Evolutionary conservation across 2,329 filamentous ascomycete species (phyloP).

Genomic region (Pseudogymnoascus sp.): DNA sequence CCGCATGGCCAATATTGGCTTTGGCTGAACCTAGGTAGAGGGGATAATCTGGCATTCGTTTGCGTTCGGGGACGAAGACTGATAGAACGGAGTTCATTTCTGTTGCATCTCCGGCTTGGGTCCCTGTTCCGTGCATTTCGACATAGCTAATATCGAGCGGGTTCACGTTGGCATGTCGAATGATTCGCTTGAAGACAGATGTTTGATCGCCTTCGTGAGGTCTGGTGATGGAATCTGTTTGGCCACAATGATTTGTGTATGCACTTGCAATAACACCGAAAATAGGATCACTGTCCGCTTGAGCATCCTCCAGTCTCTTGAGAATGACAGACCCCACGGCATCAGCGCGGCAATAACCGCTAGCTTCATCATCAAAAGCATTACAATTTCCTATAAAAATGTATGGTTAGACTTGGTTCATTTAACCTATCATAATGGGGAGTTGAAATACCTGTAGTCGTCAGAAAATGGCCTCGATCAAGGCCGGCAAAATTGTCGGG

Average conservation of each 20-base stretch:
- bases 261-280: conserved; percentile 52
- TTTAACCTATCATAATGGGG: conserved; percentile 38
- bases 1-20: conserved; percentile 19
- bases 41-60: conserved; percentile 43
- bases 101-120: conserved; percentile 69
- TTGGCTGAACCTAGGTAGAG: conserved; percentile 32
- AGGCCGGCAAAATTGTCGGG: conserved; percentile 16
- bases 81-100: conserved; percentile 49
- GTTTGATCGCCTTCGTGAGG: conserved; percentile 69
- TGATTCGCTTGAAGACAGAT: conserved; percentile 57
- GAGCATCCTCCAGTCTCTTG: conserved; percentile 37
- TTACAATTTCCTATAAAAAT: conserved; percentile 33
- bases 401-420: neutral
- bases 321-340: conserved; percentile 37
- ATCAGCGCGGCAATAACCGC: conserved; percentile 43
- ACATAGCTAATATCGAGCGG: conserved; percentile 70
- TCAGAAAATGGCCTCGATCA: conserved; percentile 42
- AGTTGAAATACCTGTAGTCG: conserved; percentile 70
- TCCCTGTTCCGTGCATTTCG: conserved; percentile 81
- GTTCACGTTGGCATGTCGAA: conserved; percentile 52
- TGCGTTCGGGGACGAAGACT: conserved; percentile 14
- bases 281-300: conserved; percentile 38
- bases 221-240: conserved; percentile 71
- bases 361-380: conserved; percentile 35
- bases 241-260: conserved; percentile 69